Evolutionary conservation across 495 filamentous ascomycete genomes (phyloP).

Genomic region (Hypomontagnella monticulosa): DNA sequence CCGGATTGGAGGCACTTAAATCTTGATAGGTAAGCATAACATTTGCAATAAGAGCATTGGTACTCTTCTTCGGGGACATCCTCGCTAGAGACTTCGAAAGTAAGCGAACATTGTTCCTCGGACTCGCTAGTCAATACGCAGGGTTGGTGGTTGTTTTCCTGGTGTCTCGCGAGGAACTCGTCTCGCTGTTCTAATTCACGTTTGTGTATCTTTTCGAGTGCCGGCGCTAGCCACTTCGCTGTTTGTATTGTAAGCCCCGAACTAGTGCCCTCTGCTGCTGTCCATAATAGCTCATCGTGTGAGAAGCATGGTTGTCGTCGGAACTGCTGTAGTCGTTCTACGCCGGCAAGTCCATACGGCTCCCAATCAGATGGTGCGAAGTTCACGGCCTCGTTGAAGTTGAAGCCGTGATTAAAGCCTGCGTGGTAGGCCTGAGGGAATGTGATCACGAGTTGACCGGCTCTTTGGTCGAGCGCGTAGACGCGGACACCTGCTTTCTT

Average conservation of each 20-base stretch:
- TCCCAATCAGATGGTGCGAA: conserved; percentile 99
- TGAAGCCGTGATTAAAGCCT: conserved; percentile 96
- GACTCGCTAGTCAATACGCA: conserved; percentile 57
- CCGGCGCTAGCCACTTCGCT: conserved; percentile 92
- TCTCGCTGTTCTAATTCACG: conserved; percentile 76
- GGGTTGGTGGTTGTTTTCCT: conserved; percentile 56
- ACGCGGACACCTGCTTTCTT: conserved; percentile 93
- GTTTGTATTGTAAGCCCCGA: conserved; percentile 87
- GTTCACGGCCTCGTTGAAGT: conserved; percentile 99
- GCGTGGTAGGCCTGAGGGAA: conserved; percentile 93
- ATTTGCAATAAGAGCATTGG: conserved; percentile 91
- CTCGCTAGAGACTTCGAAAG: conserved; percentile 66
- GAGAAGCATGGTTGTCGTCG: conserved; percentile 95
- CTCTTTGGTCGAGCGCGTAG: conserved; percentile 91
- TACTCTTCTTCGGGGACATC: conserved; percentile 90
- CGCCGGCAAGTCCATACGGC: conserved; percentile 86
- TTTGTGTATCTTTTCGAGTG: conserved; percentile 76
- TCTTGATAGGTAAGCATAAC: conserved; percentile 89
- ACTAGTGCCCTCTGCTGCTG: conserved; percentile 72
- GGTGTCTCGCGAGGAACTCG: conserved; percentile 72
- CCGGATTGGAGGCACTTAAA: conserved; percentile 82
- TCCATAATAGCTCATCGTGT: conserved; percentile 94
- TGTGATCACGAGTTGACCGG: conserved; percentile 95
- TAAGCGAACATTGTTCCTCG: conserved; percentile 51
- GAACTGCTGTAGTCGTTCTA: conserved; percentile 86